Conservation (phyloP, 352 stramenopile species). For the Phytopythium sindhum region DNA sequence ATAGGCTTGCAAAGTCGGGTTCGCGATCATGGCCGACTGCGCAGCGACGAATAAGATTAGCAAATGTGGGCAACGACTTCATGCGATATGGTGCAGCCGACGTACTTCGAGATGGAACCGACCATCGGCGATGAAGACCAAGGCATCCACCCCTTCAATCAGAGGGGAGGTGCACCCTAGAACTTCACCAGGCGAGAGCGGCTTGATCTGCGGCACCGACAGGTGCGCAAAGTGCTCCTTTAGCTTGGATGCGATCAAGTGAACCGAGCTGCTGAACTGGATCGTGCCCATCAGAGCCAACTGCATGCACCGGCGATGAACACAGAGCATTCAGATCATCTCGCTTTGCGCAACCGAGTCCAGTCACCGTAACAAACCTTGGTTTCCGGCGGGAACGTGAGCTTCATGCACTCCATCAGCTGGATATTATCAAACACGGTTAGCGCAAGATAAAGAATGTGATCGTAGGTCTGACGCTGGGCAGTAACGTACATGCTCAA, state of each 20-base stretch:
- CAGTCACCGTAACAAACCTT: constrained; percentile 34
- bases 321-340: not conserved
- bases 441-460: not conserved
- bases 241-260: constrained; percentile 72
- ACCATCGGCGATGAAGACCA: constrained; percentile 99
- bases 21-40: constrained; percentile 97
- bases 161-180: constrained; percentile 97
- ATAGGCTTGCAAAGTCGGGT: constrained; percentile 94
- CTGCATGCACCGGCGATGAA: constrained; percentile 18
- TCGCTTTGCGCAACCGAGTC: not conserved
- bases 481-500: constrained; percentile 81
- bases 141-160: constrained; percentile 88
- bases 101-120: constrained; percentile 98
- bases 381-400: constrained; percentile 77
- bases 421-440: constrained; percentile 12
- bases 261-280: constrained; percentile 93
- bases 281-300: constrained; percentile 95
- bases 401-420: constrained; percentile 94
- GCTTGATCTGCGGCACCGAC: constrained; percentile 95
- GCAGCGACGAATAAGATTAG: not conserved
- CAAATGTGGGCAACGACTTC: not conserved
- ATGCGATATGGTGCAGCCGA: not conserved
- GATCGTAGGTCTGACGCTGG: not conserved
- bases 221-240: constrained; percentile 81
- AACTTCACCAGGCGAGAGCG: constrained; percentile 97